Percentiles rank a stretch among this genome's conserved stretches.
phyloP scores from a whole-genome alignment of 371 early-diverging fungal species.

The Paraphysoderma sedebokerense region DNA sequence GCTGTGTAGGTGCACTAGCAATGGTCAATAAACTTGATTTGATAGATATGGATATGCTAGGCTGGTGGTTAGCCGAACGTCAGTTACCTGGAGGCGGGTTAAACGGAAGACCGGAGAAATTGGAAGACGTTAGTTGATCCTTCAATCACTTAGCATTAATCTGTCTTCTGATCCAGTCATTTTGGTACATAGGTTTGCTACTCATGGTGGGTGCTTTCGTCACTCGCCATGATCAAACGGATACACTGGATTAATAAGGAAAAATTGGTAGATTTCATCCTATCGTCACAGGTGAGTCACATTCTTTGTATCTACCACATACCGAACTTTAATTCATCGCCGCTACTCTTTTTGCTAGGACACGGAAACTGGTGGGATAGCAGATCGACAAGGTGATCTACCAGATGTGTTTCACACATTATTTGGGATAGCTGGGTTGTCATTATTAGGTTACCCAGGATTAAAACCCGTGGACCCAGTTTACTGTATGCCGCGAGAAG shows the following conservation, averaged over 20 bases:
- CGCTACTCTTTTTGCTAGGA: too few species aligned
- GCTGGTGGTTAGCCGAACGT: constrained; percentile 86
- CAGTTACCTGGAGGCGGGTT: constrained; percentile 89
- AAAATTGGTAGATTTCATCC: constrained; percentile 60
- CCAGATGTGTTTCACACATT: constrained; percentile 94
- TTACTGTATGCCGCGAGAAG: constrained; percentile 74
- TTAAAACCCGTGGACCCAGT: constrained; percentile 66
- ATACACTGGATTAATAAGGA: constrained; percentile 74
- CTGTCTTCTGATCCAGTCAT: neutral
- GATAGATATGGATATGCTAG: constrained; percentile 45
- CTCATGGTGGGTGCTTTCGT: constrained; percentile 97
- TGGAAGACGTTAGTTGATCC: constrained; percentile 61
- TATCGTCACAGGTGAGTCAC: constrained; percentile 50
- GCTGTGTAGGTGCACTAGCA: constrained; percentile 77
- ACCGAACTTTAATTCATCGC: too few species aligned
- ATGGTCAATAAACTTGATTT: constrained; percentile 58
- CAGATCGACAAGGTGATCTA: constrained; percentile 85
- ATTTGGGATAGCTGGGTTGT: constrained; percentile 82
- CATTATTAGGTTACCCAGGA: constrained; percentile 62
- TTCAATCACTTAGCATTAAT: neutral
- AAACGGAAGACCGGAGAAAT: constrained; percentile 93
- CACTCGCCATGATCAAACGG: constrained; percentile 66
- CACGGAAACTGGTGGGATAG: constrained; percentile 78
- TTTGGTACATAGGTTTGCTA: constrained; percentile 65
- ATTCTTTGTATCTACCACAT: neutral